Evolutionary conservation across 2,329 filamentous ascomycete species (phyloP).

Genomic region (Fusarium nanum): DNA sequence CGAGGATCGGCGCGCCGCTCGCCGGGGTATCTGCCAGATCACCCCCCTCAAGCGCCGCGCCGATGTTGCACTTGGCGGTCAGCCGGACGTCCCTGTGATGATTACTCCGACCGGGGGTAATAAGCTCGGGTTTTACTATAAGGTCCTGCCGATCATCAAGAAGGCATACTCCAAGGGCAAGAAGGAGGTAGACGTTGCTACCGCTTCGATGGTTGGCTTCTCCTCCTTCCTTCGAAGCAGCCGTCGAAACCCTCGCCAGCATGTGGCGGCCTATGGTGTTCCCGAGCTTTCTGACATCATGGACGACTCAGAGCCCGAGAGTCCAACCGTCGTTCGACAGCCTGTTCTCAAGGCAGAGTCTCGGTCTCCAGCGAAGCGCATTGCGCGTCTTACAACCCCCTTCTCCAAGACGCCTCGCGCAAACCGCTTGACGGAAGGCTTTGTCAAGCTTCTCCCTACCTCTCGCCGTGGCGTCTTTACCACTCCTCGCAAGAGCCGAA

Average conservation of each 20-base stretch:
- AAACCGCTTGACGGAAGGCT: constrained; percentile 46
- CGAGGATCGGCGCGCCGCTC: constrained; percentile 20
- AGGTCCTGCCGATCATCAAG: constrained; percentile 43
- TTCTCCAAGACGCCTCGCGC: constrained; percentile 38
- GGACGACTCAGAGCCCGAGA: constrained; percentile 48
- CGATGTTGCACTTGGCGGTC: neutral
- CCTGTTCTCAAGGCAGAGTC: constrained; percentile 41
- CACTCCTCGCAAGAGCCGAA: constrained; percentile 45
- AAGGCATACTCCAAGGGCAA: constrained; percentile 37
- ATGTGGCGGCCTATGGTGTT: constrained; percentile 39
- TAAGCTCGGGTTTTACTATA: constrained; percentile 42
- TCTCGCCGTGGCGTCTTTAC: constrained; percentile 40
- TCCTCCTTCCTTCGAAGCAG: constrained; percentile 35
- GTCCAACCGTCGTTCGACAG: constrained; percentile 40
- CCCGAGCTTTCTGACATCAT: constrained; percentile 46
- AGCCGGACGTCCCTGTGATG: constrained; percentile 7
- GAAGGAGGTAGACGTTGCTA: constrained; percentile 40
- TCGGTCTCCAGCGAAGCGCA: constrained; percentile 50
- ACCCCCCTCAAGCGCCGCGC: constrained; percentile 49
- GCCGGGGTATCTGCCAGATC: constrained; percentile 22
- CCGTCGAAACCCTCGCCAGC: constrained; percentile 40
- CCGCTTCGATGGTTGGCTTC: constrained; percentile 46
- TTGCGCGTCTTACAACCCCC: constrained; percentile 44
- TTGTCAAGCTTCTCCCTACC: constrained; percentile 48
- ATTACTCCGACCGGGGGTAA: constrained; percentile 43